phyloP scores from a whole-genome alignment of 2,329 filamentous ascomycete genomes.

The Chaetomium strumarium region DNA sequence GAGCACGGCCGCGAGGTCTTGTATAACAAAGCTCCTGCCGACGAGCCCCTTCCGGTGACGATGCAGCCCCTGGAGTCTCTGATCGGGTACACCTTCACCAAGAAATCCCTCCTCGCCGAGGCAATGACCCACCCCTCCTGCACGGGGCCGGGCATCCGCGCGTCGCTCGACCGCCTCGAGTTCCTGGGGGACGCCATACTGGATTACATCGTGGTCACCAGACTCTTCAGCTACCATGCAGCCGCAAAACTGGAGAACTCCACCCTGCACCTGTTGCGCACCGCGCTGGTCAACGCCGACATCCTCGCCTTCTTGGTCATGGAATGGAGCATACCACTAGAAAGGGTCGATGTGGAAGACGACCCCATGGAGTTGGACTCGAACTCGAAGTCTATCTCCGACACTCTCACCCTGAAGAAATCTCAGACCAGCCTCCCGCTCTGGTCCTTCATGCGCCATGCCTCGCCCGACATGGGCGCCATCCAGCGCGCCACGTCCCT shows the following conservation, averaged over 20 bases:
- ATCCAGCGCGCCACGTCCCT: constrained; percentile 39
- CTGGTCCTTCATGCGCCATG: constrained; percentile 65
- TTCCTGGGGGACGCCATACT: constrained; percentile 84
- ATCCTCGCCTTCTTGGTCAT: constrained; percentile 74
- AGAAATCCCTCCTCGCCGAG: constrained; percentile 65
- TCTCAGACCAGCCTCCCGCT: constrained; percentile 41
- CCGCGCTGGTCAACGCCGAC: constrained; percentile 71
- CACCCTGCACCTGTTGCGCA: constrained; percentile 70
- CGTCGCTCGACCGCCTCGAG: constrained; percentile 67
- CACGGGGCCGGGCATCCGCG: constrained; percentile 39
- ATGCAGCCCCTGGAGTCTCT: constrained; percentile 54
- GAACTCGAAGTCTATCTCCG: no score
- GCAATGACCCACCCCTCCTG: constrained; percentile 72
- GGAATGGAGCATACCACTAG: constrained; percentile 39
- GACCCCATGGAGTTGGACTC: background rate
- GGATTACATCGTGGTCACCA: constrained; percentile 65
- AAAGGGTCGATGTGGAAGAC: constrained; percentile 20
- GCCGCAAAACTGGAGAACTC: constrained; percentile 37
- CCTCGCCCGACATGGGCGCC: constrained; percentile 40
- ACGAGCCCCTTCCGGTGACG: constrained; percentile 34
- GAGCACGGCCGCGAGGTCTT: constrained; percentile 38
- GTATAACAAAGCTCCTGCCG: constrained; percentile 34
- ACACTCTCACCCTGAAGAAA: constrained; percentile 7
- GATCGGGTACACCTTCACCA: constrained; percentile 65
- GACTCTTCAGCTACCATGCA: constrained; percentile 48